Conservation (phyloP, 1,284 basidiomycete species). For the Pseudozyma sp. region DNA sequence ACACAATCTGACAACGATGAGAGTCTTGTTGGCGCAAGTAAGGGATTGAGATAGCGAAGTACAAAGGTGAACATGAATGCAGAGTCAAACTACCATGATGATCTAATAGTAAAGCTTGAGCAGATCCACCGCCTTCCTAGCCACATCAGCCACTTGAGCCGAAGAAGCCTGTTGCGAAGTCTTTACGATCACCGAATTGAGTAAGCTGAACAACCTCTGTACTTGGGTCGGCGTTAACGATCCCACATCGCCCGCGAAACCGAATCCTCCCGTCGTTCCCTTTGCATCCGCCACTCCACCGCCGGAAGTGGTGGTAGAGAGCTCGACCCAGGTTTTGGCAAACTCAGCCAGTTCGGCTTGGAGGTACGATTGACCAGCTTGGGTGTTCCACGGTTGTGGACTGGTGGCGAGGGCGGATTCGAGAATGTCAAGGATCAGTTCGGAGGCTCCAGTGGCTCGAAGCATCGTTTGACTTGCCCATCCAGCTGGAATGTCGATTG, state of each 20-base stretch:
- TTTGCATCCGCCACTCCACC: constrained; percentile 1
- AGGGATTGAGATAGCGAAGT: no score
- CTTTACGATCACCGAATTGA: constrained; percentile 33
- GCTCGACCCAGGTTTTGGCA: constrained; percentile 50
- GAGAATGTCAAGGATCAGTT: constrained; percentile 84
- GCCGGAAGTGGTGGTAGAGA: constrained; percentile 33
- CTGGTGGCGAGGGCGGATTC: constrained; percentile 81
- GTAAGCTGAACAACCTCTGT: constrained; percentile 24
- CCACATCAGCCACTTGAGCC: constrained; percentile 16
- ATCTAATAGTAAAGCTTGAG: constrained; percentile 46
- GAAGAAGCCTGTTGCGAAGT: constrained; percentile 8
- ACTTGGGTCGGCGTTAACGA: constrained; percentile 17
- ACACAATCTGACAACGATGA: no score
- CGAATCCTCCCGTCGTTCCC: not conserved
- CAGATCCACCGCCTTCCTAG: constrained; percentile 25
- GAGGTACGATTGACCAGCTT: constrained; percentile 49
- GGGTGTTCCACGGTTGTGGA: constrained; percentile 63
- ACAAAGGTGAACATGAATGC: no score
- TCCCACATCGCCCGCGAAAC: constrained; percentile 18
- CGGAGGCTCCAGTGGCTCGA: constrained; percentile 80
- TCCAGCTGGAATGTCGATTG: constrained; percentile 70
- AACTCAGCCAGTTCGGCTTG: constrained; percentile 57
- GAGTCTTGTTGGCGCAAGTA: no score
- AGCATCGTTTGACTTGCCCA: constrained; percentile 84
- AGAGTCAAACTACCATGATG: no score